These are phyloP conservation scores for Ulota crispa DNA, from an alignment of 225 moss, liverwort and hornwort genomes.

Conservation along the genomic window DNA sequence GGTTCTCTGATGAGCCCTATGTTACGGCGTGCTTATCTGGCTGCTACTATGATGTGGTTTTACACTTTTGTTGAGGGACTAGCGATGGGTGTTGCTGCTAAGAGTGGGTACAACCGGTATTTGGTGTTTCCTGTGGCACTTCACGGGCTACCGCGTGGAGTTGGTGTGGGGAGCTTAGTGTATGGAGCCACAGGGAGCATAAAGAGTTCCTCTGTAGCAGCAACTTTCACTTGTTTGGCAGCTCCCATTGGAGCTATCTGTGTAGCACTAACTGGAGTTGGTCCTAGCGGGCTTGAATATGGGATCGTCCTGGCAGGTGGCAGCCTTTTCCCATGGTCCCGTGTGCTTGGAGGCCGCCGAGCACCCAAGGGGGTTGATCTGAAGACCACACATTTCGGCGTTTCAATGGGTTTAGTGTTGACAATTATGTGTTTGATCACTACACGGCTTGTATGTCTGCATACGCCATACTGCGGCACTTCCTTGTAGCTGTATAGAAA, in stretches of 20 bases:
- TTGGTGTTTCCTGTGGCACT: constrained; percentile 63
- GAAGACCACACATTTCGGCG: constrained; percentile 62
- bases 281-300: constrained; percentile 49
- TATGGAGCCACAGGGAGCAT: constrained; percentile 72
- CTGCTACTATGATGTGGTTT: constrained; percentile 52
- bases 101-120: constrained; percentile 41
- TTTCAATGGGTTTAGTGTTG: constrained; percentile 57
- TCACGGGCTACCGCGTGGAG: constrained; percentile 77
- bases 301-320: constrained; percentile 73
- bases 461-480: constrained; percentile 47
- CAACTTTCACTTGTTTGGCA: constrained; percentile 52
- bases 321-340: constrained; percentile 55
- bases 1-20: constrained; percentile 38
- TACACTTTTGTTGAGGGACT: constrained; percentile 54
- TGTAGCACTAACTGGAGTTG: constrained; percentile 50
- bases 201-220: constrained; percentile 48
- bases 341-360: constrained; percentile 60
- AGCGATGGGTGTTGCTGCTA: constrained; percentile 56
- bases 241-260: constrained; percentile 65
- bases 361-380: constrained; percentile 52
- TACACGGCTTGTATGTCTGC: constrained; percentile 57
- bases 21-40: constrained; percentile 44
- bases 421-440: constrained; percentile 57
- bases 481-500: constrained; percentile 36
- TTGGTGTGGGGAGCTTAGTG: constrained; percentile 63